Percentiles rank a stretch among this genome's conserved stretches.
Conservation (phyloP, 805 yeast species). For the Metschnikowia cerradonensis region DNA sequence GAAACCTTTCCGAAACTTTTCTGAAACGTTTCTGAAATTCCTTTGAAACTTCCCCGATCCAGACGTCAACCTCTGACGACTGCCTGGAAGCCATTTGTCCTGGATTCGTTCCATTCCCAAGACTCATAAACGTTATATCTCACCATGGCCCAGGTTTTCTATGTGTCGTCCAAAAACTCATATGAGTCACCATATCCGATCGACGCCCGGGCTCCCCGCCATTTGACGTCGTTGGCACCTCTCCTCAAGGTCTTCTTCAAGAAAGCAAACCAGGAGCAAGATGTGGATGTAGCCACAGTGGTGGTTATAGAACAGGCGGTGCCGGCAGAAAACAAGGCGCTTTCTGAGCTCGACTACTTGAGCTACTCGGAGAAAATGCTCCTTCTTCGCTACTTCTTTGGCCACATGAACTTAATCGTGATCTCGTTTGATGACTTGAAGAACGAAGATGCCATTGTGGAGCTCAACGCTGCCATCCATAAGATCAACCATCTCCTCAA, state of each 20-base stretch:
- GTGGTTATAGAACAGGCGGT: conserved; percentile 21
- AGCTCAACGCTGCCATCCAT: conserved; percentile 20
- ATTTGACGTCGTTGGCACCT: conserved; percentile 15
- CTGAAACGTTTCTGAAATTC: too few relatives aligned
- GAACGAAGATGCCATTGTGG: conserved; percentile 9
- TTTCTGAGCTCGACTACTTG: conserved; percentile 22
- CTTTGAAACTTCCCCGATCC: too few relatives aligned
- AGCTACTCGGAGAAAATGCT: conserved; percentile 26
- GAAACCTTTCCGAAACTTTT: too few relatives aligned
- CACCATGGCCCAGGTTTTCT: conserved; percentile 21
- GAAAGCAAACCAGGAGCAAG: conserved; percentile 33
- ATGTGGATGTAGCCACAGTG: conserved; percentile 30
- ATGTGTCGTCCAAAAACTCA: conserved; percentile 12
- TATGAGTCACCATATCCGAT: conserved; percentile 9
- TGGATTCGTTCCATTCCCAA: not conserved
- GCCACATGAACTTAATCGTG: conserved; percentile 34
- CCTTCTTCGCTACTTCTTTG: conserved; percentile 34
- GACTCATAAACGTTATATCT: not conserved
- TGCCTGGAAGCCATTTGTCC: not conserved
- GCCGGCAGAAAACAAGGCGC: not conserved
- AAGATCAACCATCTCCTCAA: conserved; percentile 23
- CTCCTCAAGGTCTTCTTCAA: conserved; percentile 21
- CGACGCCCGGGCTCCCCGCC: conserved; percentile 19
- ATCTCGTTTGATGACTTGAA: conserved; percentile 11
- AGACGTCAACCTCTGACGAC: too few relatives aligned